These are phyloP conservation scores for Penicillium sp. DNA, from an alignment of 2,329 filamentous ascomycete genomes.

Conservation along the genomic window DNA sequence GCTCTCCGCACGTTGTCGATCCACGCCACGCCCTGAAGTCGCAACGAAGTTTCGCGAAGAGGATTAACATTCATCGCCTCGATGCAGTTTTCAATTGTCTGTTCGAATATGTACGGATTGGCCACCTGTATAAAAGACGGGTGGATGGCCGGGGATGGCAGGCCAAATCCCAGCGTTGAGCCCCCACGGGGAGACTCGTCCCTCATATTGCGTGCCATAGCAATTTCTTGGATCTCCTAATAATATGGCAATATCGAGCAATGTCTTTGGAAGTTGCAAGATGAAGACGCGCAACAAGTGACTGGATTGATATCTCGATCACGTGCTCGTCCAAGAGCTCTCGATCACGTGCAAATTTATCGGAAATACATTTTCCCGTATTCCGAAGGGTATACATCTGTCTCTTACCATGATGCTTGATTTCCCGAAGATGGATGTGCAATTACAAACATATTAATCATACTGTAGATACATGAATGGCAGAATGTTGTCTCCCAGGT, in stretches of 20 bases:
- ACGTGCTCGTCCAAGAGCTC: slow-evolving; percentile 10
- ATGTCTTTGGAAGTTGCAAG: slow-evolving; percentile 5
- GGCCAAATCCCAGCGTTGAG: slow-evolving; percentile 11
- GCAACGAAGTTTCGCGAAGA: slow-evolving; percentile 74
- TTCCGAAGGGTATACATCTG: slow-evolving; percentile 4
- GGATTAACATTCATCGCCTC: slow-evolving; percentile 69
- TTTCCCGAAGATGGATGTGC: neutral
- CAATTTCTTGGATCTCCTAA: neutral
- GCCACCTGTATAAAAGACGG: slow-evolving; percentile 65
- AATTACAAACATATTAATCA: neutral
- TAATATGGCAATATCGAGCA: neutral
- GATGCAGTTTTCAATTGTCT: slow-evolving; percentile 72
- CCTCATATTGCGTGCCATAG: slow-evolving; percentile 26
- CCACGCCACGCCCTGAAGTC: slow-evolving; percentile 82
- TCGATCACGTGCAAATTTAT: neutral
- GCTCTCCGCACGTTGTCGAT: slow-evolving; percentile 80
- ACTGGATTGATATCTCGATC: slow-evolving; percentile 13
- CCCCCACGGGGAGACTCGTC: slow-evolving; percentile 15
- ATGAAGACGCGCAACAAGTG: neutral
- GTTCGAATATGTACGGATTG: slow-evolving; percentile 78
- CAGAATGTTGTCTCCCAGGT: neutral
- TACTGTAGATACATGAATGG: neutral
- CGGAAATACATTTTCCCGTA: slow-evolving; percentile 3
- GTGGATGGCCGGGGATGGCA: slow-evolving; percentile 51
- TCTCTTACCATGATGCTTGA: too few species aligned